phyloP scores from a whole-genome alignment of 441 rosid species.

The Adansonia rubrostipa region DNA sequence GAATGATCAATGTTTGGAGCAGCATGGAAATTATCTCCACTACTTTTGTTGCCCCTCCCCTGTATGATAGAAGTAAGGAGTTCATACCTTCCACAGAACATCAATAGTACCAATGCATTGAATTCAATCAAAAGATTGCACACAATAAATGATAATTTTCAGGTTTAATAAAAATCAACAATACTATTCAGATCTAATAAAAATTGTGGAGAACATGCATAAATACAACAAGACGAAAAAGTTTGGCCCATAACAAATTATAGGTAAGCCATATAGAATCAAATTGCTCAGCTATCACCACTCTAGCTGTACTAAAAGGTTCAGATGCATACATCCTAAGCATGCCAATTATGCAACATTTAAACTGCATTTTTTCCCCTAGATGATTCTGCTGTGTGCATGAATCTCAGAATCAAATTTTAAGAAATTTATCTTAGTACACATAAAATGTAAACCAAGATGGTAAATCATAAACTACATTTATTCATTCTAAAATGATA shows the following conservation, averaged over 20 bases:
- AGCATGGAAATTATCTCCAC: conserved; percentile 98
- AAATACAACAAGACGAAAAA: conserved; percentile 7
- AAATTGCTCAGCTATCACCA: background rate
- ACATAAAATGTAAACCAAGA: conserved; percentile 16
- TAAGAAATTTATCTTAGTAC: background rate
- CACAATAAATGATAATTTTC: background rate
- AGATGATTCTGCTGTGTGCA: background rate
- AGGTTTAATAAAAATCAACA: conserved; percentile 11
- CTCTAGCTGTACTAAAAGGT: conserved; percentile 5
- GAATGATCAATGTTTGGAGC: conserved; percentile 99
- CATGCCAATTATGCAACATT: conserved; percentile 15
- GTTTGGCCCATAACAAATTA: background rate
- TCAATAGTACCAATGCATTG: conserved; percentile 5
- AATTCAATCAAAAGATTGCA: conserved; percentile 19
- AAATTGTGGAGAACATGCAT: background rate
- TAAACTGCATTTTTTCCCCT: background rate
- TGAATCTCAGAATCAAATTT: conserved; percentile 15
- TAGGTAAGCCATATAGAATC: background rate
- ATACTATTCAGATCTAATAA: conserved; percentile 13
- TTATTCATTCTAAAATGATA: background rate
- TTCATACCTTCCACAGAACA: conserved; percentile 14
- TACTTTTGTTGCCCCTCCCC: conserved; percentile 98
- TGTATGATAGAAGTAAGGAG: conserved; percentile 42
- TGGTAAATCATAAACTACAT: conserved; percentile 6
- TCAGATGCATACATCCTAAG: conserved; percentile 16